These are phyloP conservation scores for Zymoseptoria tritici DNA, from an alignment of 2,329 filamentous ascomycete genomes.

Conservation along the genomic window DNA sequence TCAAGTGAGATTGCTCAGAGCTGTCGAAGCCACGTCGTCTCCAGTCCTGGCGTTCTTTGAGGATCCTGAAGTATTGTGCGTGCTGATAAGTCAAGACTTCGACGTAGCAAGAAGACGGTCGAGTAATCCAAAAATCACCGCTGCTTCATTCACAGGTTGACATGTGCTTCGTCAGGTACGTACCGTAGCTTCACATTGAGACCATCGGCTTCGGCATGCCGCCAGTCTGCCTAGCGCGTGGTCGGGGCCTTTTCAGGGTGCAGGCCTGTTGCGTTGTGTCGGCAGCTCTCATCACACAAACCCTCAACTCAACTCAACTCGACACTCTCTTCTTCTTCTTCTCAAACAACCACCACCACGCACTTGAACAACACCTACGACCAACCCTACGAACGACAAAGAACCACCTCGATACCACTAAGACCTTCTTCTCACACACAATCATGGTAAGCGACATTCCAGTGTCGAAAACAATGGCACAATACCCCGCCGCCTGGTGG, in stretches of 20 bases:
- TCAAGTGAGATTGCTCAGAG: not conserved
- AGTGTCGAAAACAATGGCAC: not conserved
- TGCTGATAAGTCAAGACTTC: no score
- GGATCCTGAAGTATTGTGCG: no score
- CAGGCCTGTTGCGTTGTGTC: no score
- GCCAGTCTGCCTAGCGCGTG: not conserved
- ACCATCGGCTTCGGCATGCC: not conserved
- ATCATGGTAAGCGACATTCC: not conserved
- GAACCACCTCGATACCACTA: constrained; percentile 22
- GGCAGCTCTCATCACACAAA: not conserved
- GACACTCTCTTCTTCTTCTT: not conserved
- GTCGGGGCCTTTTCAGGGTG: not conserved
- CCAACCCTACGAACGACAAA: constrained; percentile 1
- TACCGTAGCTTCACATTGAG: not conserved
- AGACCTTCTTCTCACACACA: not conserved
- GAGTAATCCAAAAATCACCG: not conserved
- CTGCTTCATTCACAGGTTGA: not conserved
- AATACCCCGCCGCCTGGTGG: constrained; percentile 16
- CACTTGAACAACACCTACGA: not conserved
- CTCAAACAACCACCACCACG: not conserved
- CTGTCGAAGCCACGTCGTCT: not conserved
- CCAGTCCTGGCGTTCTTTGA: not conserved
- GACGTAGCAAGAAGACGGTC: not conserved
- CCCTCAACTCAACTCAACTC: not conserved
- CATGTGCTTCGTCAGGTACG: not conserved